Percentiles rank a stretch among this genome's conserved stretches.
phyloP scores from a whole-genome alignment of 2,329 filamentous ascomycete species.

The Fusarium falciforme region DNA sequence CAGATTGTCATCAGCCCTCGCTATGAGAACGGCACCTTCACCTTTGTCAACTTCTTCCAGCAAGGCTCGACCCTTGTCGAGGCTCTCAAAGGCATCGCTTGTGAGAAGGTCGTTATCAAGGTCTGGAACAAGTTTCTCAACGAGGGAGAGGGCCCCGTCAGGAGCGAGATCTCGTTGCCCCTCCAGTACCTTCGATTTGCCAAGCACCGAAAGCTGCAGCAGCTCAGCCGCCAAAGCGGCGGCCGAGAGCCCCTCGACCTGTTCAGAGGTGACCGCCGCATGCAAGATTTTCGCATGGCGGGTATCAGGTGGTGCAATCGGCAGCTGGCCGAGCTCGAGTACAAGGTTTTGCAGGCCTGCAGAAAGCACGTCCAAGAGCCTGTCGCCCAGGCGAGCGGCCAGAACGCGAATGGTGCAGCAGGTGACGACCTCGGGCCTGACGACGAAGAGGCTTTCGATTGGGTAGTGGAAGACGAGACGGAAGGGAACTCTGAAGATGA shows the following conservation, averaged over 20 bases:
- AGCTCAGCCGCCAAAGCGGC: background rate
- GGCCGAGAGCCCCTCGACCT: conserved; percentile 14
- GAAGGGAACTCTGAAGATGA: background rate
- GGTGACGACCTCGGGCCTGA: background rate
- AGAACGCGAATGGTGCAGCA: background rate
- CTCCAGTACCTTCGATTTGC: conserved; percentile 27
- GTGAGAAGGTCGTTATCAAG: conserved; percentile 51
- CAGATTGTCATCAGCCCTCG: conserved; percentile 54
- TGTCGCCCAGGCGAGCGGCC: background rate
- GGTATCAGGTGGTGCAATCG: background rate
- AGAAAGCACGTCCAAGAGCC: conserved; percentile 10
- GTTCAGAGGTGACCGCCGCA: conserved; percentile 15
- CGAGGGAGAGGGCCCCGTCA: background rate
- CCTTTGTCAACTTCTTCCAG: conserved; percentile 53
- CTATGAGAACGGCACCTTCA: conserved; percentile 37
- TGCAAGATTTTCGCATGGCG: conserved; percentile 2
- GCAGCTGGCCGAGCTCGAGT: conserved; percentile 3
- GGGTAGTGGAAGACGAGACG: background rate
- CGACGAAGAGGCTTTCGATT: background rate
- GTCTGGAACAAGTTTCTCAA: conserved; percentile 45
- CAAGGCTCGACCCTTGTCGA: conserved; percentile 42
- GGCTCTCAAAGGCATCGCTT: conserved; percentile 48
- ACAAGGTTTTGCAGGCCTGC: conserved; percentile 23
- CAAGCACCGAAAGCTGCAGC: conserved; percentile 9
- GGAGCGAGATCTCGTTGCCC: conserved; percentile 15